These are phyloP conservation scores for Mortierella claussenii DNA, from an alignment of 192 early-diverging fungal genomes.

Conservation along the genomic window DNA sequence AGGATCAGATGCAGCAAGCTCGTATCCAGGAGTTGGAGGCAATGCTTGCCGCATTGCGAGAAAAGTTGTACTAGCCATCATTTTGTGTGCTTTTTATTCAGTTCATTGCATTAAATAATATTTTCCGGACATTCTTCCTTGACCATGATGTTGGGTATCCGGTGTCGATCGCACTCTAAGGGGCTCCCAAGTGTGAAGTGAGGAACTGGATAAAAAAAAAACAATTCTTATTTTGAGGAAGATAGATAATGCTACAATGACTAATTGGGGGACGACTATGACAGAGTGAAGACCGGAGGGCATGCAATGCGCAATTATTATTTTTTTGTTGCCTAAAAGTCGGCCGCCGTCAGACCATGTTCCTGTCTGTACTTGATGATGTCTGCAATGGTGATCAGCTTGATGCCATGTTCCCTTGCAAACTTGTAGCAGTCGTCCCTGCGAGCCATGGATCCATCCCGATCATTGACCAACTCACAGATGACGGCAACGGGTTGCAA, in stretches of 20 bases:
- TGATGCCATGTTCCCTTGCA: constrained; percentile 85
- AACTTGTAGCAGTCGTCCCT: constrained; percentile 90
- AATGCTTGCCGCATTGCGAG: constrained; percentile 37
- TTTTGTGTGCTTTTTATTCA: neutral
- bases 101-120: neutral
- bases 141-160: no score
- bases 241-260: no score
- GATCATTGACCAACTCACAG: constrained; percentile 91
- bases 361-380: constrained; percentile 80
- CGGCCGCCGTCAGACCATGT: constrained; percentile 37
- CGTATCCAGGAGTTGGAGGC: constrained; percentile 48
- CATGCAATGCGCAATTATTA: no score
- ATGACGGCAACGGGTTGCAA: constrained; percentile 89
- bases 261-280: no score
- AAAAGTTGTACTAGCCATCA: constrained; percentile 32
- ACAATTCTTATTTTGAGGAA: no score
- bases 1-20: constrained; percentile 54
- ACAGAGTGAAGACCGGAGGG: no score
- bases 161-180: no score
- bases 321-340: constrained; percentile 12
- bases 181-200: no score
- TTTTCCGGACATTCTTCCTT: no score
- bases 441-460: constrained; percentile 94
- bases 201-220: no score
- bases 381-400: constrained; percentile 91